Percentiles rank a stretch among this genome's conserved stretches.
Evolutionary conservation across 306 rosid genomes (phyloP).

Genomic region (Inga leiocalycina): DNA sequence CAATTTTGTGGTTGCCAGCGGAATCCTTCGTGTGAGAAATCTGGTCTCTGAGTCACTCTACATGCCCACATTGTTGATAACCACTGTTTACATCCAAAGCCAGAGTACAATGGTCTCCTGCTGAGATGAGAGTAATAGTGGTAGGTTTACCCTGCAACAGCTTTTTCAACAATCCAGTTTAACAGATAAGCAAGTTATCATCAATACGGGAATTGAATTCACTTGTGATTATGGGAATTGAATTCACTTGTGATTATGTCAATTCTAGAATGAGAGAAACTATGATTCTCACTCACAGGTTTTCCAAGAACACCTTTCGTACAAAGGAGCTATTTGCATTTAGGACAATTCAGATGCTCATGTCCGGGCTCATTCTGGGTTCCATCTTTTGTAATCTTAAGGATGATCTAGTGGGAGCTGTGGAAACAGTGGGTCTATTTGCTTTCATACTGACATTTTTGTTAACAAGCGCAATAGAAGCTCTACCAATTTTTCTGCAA

Average conservation of each 20-base stretch:
- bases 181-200: slow-evolving; percentile 51
- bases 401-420: slow-evolving; percentile 64
- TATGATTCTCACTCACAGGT: slow-evolving; percentile 82
- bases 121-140: slow-evolving; percentile 45
- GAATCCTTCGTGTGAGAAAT: slow-evolving; percentile 9
- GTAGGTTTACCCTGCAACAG: slow-evolving; percentile 79
- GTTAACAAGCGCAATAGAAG: slow-evolving; percentile 86
- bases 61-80: slow-evolving; percentile 14
- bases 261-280: slow-evolving; percentile 80
- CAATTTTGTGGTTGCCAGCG: slow-evolving; percentile 10
- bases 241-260: slow-evolving; percentile 57
- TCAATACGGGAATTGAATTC: slow-evolving; percentile 41
- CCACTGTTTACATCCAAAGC: slow-evolving; percentile 4
- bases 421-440: slow-evolving; percentile 85
- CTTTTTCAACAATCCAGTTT: slow-evolving; percentile 86
- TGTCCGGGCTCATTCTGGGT: slow-evolving; percentile 80
- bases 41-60: slow-evolving; percentile 6
- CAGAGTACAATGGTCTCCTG: slow-evolving; percentile 13
- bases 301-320: slow-evolving; percentile 81
- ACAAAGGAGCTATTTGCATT: slow-evolving; percentile 89
- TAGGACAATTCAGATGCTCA: slow-evolving; percentile 86
- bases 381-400: slow-evolving; percentile 83
- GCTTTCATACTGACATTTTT: slow-evolving; percentile 83
- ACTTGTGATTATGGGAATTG: slow-evolving; percentile 53
- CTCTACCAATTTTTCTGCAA: slow-evolving; percentile 87